Conservation (phyloP, 2,329 filamentous ascomycete genomes). For the Ophiognomonia clavigignenti-juglandacearum region DNA sequence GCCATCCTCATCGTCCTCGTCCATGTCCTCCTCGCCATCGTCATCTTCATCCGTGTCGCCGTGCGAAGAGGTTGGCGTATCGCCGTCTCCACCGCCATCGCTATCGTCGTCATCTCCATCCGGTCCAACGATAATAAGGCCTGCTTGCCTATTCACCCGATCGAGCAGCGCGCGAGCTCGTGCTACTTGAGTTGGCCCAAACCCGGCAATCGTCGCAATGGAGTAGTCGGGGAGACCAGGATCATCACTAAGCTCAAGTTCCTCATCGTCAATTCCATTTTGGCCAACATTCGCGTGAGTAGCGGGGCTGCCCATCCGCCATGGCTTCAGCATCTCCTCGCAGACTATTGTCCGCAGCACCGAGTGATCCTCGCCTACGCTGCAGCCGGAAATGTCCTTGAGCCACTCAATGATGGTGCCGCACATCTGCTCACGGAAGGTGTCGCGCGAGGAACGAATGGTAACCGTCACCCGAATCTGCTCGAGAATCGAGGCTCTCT, state of each 20-base stretch:
- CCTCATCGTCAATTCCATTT: slow-evolving; percentile 78
- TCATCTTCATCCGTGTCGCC: slow-evolving; percentile 30
- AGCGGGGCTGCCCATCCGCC: slow-evolving; percentile 80
- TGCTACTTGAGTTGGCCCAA: slow-evolving; percentile 23
- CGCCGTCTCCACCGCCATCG: slow-evolving; percentile 35
- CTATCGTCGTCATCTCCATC: slow-evolving; percentile 43
- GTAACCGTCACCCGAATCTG: slow-evolving; percentile 96
- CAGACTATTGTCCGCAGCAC: slow-evolving; percentile 80
- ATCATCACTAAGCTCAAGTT: slow-evolving; percentile 49
- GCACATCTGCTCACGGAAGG: slow-evolving; percentile 97
- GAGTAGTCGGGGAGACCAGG: too few species aligned
- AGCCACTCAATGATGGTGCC: slow-evolving; percentile 97
- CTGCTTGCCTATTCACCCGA: slow-evolving; percentile 12
- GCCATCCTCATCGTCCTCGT: too few species aligned
- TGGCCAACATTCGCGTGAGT: slow-evolving; percentile 73
- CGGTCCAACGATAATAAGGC: slow-evolving; percentile 35
- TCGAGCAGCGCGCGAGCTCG: slow-evolving; percentile 21
- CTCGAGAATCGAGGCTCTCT: slow-evolving; percentile 81
- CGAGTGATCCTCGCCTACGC: slow-evolving; percentile 72
- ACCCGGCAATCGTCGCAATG: too few species aligned
- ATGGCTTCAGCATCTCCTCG: slow-evolving; percentile 83
- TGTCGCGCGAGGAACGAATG: slow-evolving; percentile 87
- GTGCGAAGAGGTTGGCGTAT: slow-evolving; percentile 28
- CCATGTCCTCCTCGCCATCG: slow-evolving; percentile 21
- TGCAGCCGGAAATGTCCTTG: slow-evolving; percentile 84